Evolutionary conservation across 108 stramenopile species (phyloP), one percentile per base, ranked within the genome.

Genomic region (Conticribra guillardii): DNA sequence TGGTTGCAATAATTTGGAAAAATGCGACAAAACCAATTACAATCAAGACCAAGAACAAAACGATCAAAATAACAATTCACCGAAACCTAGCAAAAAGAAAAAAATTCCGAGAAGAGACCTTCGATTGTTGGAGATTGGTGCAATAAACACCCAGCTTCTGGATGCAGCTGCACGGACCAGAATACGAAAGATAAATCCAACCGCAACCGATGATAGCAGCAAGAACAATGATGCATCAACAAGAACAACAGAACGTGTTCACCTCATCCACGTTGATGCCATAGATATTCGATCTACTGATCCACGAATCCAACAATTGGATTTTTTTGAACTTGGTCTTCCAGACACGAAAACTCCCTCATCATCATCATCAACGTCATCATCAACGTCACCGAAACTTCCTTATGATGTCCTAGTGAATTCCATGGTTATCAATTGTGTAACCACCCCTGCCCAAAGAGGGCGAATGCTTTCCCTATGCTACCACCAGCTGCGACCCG

Each of bases 361-460:
- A 23, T 41, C 34, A 19, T 28, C 27, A 23, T 31, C 30, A 31
- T 28, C 69, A 24, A 15, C 64, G 19, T 33, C 49, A 16, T 33
- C 32, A 27, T 58, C 54, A 41, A 4, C 31, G 34, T 33, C 31
- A 15, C 37, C 11, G 23, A 37, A 37, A 22, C 23, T 31, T 66
- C 78, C 33, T 3, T 79, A 63, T 45, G 67, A 74, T 33, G 66
- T 67, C 15, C 56, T 68, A 14, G 78, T 79, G 24, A 96, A 95
- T 58, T 89, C 91, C n/a, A 96, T 98, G 96, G 97, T 98, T 8
- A 71, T 98, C 24, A 98, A 98, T 57, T 98, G 92, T 70, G 94
- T 98, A 28, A 89, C 93, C 1, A 90, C 84, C 26, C 74, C 94
- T 1, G 67, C 61, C 3, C 84, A 84, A 52, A 82, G 97, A 7